Conservation (phyloP, 768 basidiomycete species). For the Sporobolomyces phaffii region DNA sequence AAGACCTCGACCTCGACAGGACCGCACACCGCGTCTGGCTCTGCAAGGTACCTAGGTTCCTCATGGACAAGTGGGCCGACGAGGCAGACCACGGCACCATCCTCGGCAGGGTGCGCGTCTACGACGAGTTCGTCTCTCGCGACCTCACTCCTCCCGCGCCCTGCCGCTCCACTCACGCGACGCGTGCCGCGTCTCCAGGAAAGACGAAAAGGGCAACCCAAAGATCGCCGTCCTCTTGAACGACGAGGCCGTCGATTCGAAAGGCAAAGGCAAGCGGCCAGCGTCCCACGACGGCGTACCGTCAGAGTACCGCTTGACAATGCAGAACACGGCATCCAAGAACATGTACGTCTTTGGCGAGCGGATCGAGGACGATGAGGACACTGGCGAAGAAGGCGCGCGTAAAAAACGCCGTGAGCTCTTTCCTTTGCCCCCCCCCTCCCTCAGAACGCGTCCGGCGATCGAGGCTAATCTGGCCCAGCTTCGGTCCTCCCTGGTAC, state of each 20-base stretch:
- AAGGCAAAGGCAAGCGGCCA: conserved; percentile 44
- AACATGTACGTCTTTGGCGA: conserved; percentile 82
- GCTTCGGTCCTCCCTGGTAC: background rate
- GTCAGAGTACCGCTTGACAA: conserved; percentile 78
- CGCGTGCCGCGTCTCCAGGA: conserved; percentile 1
- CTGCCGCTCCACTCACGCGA: conserved; percentile 43
- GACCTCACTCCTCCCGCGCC: background rate
- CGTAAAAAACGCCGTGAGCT: conserved; percentile 25
- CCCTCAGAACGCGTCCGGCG: too few relatives aligned
- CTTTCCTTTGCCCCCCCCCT: background rate
- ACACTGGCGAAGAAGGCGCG: conserved; percentile 49
- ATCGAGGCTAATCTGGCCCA: too few relatives aligned
- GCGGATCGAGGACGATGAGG: conserved; percentile 62
- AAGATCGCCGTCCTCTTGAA: conserved; percentile 39
- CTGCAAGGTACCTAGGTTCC: conserved; percentile 79
- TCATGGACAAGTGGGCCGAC: conserved; percentile 78
- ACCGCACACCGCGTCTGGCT: conserved; percentile 74
- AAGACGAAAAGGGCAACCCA: conserved; percentile 32
- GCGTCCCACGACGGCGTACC: conserved; percentile 43
- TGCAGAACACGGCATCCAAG: conserved; percentile 68
- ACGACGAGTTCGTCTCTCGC: conserved; percentile 48
- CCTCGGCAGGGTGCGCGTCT: conserved; percentile 78
- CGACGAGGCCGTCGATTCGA: conserved; percentile 54
- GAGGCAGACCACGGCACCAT: conserved; percentile 65
- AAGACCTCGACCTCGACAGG: conserved; percentile 69